Base-by-base conservation (phyloP, 1,284 basidiomycete species). In the Papiliotrema terrestris region DNA sequence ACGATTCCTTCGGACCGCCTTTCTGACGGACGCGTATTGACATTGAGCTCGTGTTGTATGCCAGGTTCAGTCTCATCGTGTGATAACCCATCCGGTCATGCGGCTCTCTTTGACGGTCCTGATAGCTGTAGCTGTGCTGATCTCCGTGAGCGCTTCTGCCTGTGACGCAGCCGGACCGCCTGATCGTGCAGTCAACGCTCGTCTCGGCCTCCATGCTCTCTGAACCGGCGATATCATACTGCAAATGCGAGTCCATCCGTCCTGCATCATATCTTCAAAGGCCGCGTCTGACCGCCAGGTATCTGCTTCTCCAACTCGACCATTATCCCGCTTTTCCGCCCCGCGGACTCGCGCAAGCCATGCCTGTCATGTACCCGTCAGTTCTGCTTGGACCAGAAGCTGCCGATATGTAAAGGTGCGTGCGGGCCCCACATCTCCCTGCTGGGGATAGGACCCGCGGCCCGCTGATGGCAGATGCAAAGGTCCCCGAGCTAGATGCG, bases 381-480 rank as follows among this genome's bases (percentile, higher is more conserved):
- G 72, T 97, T 92, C 86, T 97, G 93, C 77, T 79, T 94, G 50
- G 91, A 95, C 69, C 93, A 91, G 75, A 91, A 93, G 69, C 81
- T 96, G 29, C 78, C 82, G 8, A 94, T 92, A 51, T 96, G 93
- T 62, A 65, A 65, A 59, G 72, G 75, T 66, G 51, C 17, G 61
- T 56, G 29, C 19, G 9, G 15, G 13, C 17, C 22, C 20, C 22
- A 11, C 22, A 8, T 13, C 2, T 22, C 26, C 45, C 38, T 3
- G 20, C 23, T 6, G 15, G 44, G 1, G 2, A 49, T 20, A 13
- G 5, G 6, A 6, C 25, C 26, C 36, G 38, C 6, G 37, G 23
- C 17, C 15, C 38, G 43, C 47, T 55, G 43, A 57, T 22, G 6
- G 35, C 81, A 50, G 89, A 88, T 43, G 93, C 93, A 35, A 82